Evolutionary conservation across 2,329 filamentous ascomycete species (phyloP), one percentile per base, ranked within the genome.

Genomic region (Neofusicoccum cordaticola): DNA sequence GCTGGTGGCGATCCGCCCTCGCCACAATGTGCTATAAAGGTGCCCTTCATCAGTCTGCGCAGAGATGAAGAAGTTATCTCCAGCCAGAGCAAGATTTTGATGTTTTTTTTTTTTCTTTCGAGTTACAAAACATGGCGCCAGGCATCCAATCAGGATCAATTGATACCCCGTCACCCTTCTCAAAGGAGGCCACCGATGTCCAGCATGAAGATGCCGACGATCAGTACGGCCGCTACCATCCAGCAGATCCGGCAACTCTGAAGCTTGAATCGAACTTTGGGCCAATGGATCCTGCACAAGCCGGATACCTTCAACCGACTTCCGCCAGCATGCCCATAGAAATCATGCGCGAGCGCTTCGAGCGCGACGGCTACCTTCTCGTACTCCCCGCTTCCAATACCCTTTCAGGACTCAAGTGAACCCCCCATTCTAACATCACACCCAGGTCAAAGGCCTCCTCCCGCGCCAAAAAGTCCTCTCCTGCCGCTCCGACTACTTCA

Each of bases 401-500:
- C 15, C 13, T 12, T 6, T 22, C 15, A 15, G 15, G 4, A 22
- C 12, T 11, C 52, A 13, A 37, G 4, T 15, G 6, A 12, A 5
- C 5, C 52, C 19, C n/a, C 31, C 12, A 51, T 27, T 1, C 31
- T 35, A 31, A n/a, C 27, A 12, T 13, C 13, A 12, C 13, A 7
- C 22, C 4, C 48, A 42, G 52, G 60, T 66, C 50, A 66, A 66
- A 51, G 13, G 34, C 37, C 52, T 66, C 39, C 27, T 64, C 22
- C 65, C 65, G 61, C 39, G n/a, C 42, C 22, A 22, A 22, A 22
- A 22, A 22, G 22, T 22, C 22, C 22, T 22, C 52, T 66, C 39
- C n/a, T 64, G n/a, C 65, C 65, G 61, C 39, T 11, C 42, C 47
- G 65, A 53, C 15, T 66, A 66, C 62, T 66, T 66, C 41, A 35